Evolutionary conservation across 1,284 basidiomycete species (phyloP).

Genomic region (Microbotryum scabiosae): DNA sequence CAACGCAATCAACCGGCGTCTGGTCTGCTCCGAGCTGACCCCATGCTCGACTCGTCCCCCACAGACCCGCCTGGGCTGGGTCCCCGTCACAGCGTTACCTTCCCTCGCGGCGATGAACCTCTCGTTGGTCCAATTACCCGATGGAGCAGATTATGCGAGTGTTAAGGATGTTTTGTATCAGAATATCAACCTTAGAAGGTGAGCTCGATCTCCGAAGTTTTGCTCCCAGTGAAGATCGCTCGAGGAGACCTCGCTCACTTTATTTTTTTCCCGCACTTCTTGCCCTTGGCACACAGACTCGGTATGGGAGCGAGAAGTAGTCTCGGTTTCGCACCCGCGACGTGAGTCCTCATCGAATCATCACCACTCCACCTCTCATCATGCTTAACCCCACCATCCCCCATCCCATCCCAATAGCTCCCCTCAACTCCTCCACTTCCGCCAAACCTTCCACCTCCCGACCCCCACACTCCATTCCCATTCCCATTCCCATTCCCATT

Average conservation of each 20-base stretch:
- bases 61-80: neutral
- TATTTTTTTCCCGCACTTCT: too few species aligned
- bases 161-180: neutral
- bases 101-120: conserved; percentile 4
- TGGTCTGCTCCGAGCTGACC: too few species aligned
- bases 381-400: too few species aligned
- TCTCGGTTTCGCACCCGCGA: conserved; percentile 3
- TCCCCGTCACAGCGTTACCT: conserved; percentile 8
- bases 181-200: conserved; percentile 13
- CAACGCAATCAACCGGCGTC: too few species aligned
- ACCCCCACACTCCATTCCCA: neutral
- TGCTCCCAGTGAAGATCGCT: too few species aligned
- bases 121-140: conserved; percentile 9
- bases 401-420: neutral
- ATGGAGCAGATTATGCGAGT: neutral
- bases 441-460: conserved; percentile 3
- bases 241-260: too few species aligned
- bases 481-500: neutral
- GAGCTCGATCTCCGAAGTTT: neutral
- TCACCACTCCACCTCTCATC: neutral
- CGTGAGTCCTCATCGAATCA: neutral
- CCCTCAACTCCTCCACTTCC: conserved; percentile 12
- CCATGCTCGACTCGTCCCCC: too few species aligned
- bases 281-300: neutral
- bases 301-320: conserved; percentile 6